phyloP scores from a whole-genome alignment of 257 asterid species.

The Ballota nigra region DNA sequence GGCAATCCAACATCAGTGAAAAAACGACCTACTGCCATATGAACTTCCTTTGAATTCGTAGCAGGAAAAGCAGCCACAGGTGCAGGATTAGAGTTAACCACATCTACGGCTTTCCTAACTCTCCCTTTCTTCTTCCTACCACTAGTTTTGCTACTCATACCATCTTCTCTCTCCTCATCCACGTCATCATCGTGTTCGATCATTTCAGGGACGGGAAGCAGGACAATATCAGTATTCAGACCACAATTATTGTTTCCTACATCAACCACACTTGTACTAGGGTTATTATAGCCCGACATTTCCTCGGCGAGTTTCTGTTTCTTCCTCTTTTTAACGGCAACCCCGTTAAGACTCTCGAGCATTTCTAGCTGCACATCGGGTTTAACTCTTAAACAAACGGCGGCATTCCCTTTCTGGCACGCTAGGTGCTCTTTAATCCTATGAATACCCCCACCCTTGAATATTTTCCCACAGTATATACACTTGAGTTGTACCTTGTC shows the following conservation, averaged over 20 bases:
- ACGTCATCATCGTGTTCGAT: constrained; percentile 47
- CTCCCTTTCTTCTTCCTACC: constrained; percentile 79
- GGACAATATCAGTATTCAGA: constrained; percentile 48
- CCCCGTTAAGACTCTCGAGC: constrained; percentile 87
- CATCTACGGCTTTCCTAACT: constrained; percentile 52
- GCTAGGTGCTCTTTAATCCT: constrained; percentile 96
- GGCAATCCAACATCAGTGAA: constrained; percentile 74
- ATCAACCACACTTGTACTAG: constrained; percentile 39
- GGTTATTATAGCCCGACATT: constrained; percentile 40
- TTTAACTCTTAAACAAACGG: constrained; percentile 87
- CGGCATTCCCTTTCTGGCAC: constrained; percentile 93
- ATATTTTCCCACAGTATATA: constrained; percentile 80
- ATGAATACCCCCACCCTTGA: constrained; percentile 98
- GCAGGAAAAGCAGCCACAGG: constrained; percentile 35
- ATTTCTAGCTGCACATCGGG: constrained; percentile 72
- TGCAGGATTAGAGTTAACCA: constrained; percentile 33
- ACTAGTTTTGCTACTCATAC: constrained; percentile 32
- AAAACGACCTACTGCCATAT: constrained; percentile 85
- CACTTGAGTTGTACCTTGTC: constrained; percentile 83
- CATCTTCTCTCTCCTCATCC: constrained; percentile 52
- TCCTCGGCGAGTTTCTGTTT: constrained; percentile 70
- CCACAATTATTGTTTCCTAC: constrained; percentile 41
- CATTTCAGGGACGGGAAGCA: constrained; percentile 65
- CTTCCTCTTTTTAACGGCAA: constrained; percentile 67
- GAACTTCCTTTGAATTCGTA: constrained; percentile 46